Evolutionary conservation across 2,329 filamentous ascomycete genomes (phyloP), one percentile per base, ranked within the genome.

Genomic region (Fusarium graminum): DNA sequence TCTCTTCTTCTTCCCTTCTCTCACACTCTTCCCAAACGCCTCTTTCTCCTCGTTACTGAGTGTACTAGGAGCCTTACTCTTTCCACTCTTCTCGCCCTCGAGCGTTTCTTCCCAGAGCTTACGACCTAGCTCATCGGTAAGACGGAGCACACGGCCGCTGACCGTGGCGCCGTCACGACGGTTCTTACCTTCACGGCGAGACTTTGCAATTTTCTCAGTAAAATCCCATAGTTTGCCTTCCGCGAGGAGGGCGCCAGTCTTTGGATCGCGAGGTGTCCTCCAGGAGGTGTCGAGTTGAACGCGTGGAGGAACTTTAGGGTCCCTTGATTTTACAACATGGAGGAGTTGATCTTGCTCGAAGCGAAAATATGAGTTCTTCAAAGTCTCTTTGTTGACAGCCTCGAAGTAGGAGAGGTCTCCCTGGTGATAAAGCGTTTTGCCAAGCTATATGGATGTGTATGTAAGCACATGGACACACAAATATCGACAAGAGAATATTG

Each of bases 381-480:
- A 86, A 0, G 94, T 97, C 78, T 99, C 94, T 73, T 97, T 97
- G 82, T 99, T 99, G 67, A 99, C 94, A 4, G 95, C 94, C 80
- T 99, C 95, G 70, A 97, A 98, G 80, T 99, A 99, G 29, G 91
- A 94, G 11, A 99, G 86, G 74, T 99, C 95, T 55, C 95, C 95
- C 80, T 99, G 94, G 76, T 99, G 94, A 75, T 97, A 99, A 2
- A 99, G 85, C 0, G 95, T 98, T 80, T 99, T 98, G 53, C 95
- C 95, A 29, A 97, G 87, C 86, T 94, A 71, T 6, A 52, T 22
- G 7, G 28, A 30, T 5, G 25, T 3, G 6, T 45, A 56, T 40
- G 49, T 56, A 70, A 69, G 62, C 40, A 63, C 46, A 12, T 17
- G 22, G 13, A 17, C 14, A 34, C n/a, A 26, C 19, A 29, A 26